Conservation (phyloP, 768 basidiomycete species). For the Cystobasidium tubakii region DNA sequence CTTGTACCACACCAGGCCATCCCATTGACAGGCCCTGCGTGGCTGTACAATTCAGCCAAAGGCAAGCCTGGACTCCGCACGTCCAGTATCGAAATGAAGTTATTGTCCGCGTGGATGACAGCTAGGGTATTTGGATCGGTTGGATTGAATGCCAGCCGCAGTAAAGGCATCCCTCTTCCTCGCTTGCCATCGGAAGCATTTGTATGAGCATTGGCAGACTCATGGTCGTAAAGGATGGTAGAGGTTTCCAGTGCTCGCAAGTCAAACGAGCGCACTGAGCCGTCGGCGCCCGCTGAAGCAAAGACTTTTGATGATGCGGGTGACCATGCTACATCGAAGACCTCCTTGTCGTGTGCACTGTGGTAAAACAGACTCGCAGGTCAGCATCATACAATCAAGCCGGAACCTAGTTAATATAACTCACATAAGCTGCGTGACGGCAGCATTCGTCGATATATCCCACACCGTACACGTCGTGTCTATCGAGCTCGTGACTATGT, state of each 20-base stretch:
- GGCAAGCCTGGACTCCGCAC: slow-evolving; percentile 95
- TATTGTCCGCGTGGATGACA: slow-evolving; percentile 89
- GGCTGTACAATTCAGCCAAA: slow-evolving; percentile 81
- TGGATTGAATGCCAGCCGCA: slow-evolving; percentile 85
- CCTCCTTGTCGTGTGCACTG: slow-evolving; percentile 81
- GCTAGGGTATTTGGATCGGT: slow-evolving; percentile 91
- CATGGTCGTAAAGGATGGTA: slow-evolving; percentile 86
- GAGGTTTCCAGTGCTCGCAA: slow-evolving; percentile 93
- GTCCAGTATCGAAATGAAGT: slow-evolving; percentile 84
- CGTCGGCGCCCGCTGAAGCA: slow-evolving; percentile 96
- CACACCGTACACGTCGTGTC: slow-evolving; percentile 96
- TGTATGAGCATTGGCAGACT: slow-evolving; percentile 35
- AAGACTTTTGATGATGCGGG: slow-evolving; percentile 94
- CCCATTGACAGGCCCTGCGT: slow-evolving; percentile 73
- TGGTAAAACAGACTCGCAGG: neutral
- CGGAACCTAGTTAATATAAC: neutral
- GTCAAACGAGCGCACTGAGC: slow-evolving; percentile 91
- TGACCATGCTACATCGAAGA: slow-evolving; percentile 97
- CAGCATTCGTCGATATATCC: slow-evolving; percentile 90
- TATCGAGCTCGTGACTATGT: slow-evolving; percentile 93
- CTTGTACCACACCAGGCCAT: slow-evolving; percentile 70
- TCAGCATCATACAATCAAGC: slow-evolving; percentile 22
- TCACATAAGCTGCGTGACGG: slow-evolving; percentile 75
- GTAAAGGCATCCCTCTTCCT: slow-evolving; percentile 58
- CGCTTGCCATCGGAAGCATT: slow-evolving; percentile 47